These are phyloP conservation scores for Mycena galopus DNA, from an alignment of 768 basidiomycete species.

Conservation along the genomic window DNA sequence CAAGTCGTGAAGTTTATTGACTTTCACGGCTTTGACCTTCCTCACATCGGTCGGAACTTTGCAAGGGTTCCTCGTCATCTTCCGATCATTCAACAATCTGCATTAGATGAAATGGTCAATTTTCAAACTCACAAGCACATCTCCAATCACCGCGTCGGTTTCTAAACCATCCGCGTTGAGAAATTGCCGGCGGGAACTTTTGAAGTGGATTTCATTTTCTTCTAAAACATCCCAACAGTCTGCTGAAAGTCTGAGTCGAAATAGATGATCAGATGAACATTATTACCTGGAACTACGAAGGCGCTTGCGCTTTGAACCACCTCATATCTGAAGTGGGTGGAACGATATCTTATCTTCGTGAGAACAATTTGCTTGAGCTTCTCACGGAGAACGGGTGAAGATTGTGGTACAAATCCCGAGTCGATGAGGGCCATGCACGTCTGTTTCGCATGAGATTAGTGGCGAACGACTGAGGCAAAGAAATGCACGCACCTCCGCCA, in stretches of 20 bases:
- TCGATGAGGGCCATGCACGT: slow-evolving; percentile 56
- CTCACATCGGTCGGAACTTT: slow-evolving; percentile 77
- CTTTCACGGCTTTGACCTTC: slow-evolving; percentile 71
- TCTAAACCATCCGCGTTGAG: slow-evolving; percentile 54
- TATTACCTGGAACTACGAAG: slow-evolving; percentile 59
- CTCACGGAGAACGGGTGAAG: slow-evolving; percentile 49
- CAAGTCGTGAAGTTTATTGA: slow-evolving; percentile 60
- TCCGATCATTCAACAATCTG: background rate
- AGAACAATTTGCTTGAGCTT: slow-evolving; percentile 53
- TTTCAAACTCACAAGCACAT: slow-evolving; percentile 60
- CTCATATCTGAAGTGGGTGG: slow-evolving; percentile 44
- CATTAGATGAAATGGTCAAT: background rate
- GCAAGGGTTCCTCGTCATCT: slow-evolving; percentile 78
- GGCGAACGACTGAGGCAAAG: background rate
- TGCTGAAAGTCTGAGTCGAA: slow-evolving; percentile 39
- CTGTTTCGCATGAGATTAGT: background rate
- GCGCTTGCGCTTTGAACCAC: slow-evolving; percentile 56
- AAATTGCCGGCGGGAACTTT: slow-evolving; percentile 60
- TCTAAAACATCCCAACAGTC: slow-evolving; percentile 66
- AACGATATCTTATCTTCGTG: slow-evolving; percentile 45
- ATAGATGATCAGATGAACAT: background rate
- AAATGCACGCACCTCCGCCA: slow-evolving; percentile 48
- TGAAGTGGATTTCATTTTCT: slow-evolving; percentile 70
- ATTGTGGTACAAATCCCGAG: slow-evolving; percentile 55
- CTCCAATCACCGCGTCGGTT: slow-evolving; percentile 66